phyloP scores from a whole-genome alignment of 2,329 filamentous ascomycete genomes.

The Neopestalotiopsis sp. region DNA sequence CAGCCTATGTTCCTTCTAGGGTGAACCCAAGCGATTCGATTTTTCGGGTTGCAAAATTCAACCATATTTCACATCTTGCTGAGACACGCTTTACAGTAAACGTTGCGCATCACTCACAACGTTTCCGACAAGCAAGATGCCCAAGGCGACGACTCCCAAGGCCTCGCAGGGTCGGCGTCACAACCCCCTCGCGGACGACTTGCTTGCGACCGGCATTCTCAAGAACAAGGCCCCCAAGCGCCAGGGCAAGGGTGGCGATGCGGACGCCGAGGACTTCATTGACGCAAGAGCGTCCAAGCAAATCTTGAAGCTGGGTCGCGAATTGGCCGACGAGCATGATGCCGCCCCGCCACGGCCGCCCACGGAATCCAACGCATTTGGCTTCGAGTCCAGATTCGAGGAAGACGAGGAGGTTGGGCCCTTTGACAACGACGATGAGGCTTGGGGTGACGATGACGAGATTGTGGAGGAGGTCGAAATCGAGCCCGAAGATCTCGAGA shows the following conservation, averaged over 20 bases:
- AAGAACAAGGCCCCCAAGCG: conserved; percentile 77
- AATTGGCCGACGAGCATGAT: conserved; percentile 83
- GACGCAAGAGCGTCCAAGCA: conserved; percentile 87
- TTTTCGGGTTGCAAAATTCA: background rate
- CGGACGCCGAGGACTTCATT: conserved; percentile 72
- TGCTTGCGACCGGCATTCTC: conserved; percentile 72
- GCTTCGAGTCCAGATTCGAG: conserved; percentile 78
- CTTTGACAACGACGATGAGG: conserved; percentile 57
- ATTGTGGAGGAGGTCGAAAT: conserved; percentile 81
- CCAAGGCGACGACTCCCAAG: conserved; percentile 72
- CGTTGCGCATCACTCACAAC: background rate
- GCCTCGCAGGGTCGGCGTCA: conserved; percentile 67
- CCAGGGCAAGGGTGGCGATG: conserved; percentile 67
- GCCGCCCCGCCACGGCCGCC: conserved; percentile 46
- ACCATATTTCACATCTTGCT: background rate
- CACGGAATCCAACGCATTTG: conserved; percentile 69
- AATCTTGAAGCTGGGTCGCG: conserved; percentile 88
- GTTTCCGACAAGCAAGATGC: conserved; percentile 61
- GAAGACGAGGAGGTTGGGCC: conserved; percentile 56
- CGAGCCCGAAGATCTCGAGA: conserved; percentile 85
- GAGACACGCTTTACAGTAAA: conserved; percentile 20
- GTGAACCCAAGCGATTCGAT: conserved; percentile 18
- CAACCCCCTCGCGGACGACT: conserved; percentile 89
- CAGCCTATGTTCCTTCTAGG: background rate
- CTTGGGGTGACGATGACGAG: conserved; percentile 74